Evolutionary conservation across 345 rosid species (phyloP), one percentile per base, ranked within the genome.

Genomic region (Clausena lansium): DNA sequence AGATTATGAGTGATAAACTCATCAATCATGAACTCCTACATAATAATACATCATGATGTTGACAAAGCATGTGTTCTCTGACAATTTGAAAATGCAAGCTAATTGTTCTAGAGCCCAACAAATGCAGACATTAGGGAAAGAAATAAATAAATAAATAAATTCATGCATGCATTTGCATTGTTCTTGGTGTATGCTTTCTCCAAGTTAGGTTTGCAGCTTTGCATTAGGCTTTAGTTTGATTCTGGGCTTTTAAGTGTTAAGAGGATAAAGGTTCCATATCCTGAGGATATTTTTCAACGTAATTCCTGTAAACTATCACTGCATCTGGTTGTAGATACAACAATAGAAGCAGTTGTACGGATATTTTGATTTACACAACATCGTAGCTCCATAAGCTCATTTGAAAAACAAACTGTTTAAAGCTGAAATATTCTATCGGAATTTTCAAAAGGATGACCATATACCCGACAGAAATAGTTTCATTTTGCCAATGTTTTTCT

Each of bases 11-110:
- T 88, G 63, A 93, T 85, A 60, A 93, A 79, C 76, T 89, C 96
- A 78, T 93, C 97, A 2, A 93, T 78, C 84, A 78, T 82, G 32
- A 95, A 91, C 84, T 94, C 97, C 98, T 94, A 85, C 71, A 78
- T 7, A 0, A 14, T 41, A 25, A 38, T 3, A 70, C 6, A 57
- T 39, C 24, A 9, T 14, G 3, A 54, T 25, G 65, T 61, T 6
- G 35, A 70, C 59, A 79, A 60, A 74, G 5, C 36, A 9, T 27
- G 57, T 25, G 24, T 14, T 73, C 61, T 38, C 62, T 72, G 60
- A 13, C 14, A 20, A 32, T 35, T 63, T 41, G 47, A 24, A 61
- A 17, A 61, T 28, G 61, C 62, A 27, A 28, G 27, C 61, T 70
- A 52, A 10, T 67, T 41, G 71, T 6, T 68, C 19, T 36, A 30